Base-by-base conservation (phyloP, 2,329 filamentous ascomycete genomes). In the Phialemoniopsis sp. region DNA sequence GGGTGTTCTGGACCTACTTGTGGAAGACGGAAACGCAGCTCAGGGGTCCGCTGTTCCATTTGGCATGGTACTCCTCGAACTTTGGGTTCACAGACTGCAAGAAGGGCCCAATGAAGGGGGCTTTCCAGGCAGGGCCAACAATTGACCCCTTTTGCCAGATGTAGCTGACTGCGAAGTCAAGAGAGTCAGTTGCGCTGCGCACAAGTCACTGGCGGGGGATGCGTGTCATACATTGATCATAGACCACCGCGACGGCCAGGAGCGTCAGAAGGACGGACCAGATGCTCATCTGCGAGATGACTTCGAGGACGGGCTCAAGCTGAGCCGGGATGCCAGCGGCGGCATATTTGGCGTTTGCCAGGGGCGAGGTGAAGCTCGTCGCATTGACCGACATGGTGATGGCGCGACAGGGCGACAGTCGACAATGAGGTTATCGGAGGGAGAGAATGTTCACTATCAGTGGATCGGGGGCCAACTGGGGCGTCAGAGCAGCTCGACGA, bases 1-100 rank as follows among this genome's bases (percentile, higher is more conserved):
- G 13, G 42, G 13, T 31, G 6, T 26, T 10, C 10, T 14, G 10
- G 19, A 57, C 81, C 52, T 78, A 95, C 89, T 97, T 98, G 80
- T 98, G 93, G 72, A 98, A 98, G 55, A 98, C 89, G 3, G 90
- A 96, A 46, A 98, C 93, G 59, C 93, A 98, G 73, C 90, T 96
- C 52, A 98, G 73, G 35, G 87, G 84, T 34, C 87, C 93, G 57
- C 89, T 95, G 54, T 76, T 64, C 93, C 93, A 98, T 74, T 97
- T 96, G 45, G 76, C 83, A 62, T 90, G 78, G 70, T 98, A 98
- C 56, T 90, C 80, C 45, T 85, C 81, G 61, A 96, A 97, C 57
- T 91, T 88, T 42, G 93, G 93, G 63, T 95, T 83, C 54, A 97
- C 73, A 19, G 89, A 95, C 58, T 96, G 73, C 41, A 97, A 75